Base-by-base conservation (phyloP, 1,284 basidiomycete species). In the Ustanciosporium gigantosporum region DNA sequence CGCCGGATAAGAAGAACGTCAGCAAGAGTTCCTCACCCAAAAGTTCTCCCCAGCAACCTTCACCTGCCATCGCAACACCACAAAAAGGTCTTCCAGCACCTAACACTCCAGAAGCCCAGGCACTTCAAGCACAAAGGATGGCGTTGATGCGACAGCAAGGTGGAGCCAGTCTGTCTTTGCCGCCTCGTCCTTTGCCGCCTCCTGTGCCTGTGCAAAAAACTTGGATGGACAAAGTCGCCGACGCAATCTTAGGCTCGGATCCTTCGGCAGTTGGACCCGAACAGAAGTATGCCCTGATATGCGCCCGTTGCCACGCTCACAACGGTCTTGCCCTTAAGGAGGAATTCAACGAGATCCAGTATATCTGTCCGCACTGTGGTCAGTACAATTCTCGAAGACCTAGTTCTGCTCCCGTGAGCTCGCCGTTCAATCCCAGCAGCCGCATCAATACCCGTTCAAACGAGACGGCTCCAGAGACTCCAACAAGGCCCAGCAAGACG, bases 241-340 rank as follows among this genome's bases (percentile, higher is more conserved):
- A 80, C 36, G 74, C 75, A 25, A 66, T 81, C 20, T 65, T 81
- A 14, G 80, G 80, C 25, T 74, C 75, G 13, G 73, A 78, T 25
- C 79, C 80, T 4, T 36, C 59, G 20, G 72, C 77, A 19, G 70
- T 77, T 2, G 66, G 61, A 14, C 76, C 77, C 15, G 74, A 78
- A 50, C 81, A 78, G 52, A 70, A 73, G 46, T 98, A 93, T 71
- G 95, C 94, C 1, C 83, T 98, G 46, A 95, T 99, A 32, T 99
- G 94, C 79, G 86, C 87, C 52, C 87, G 87, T 66, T 98, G 94
- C 77, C 94, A 91, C 74, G 81, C 86, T 14, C 94, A 98, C 79
- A 98, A 98, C 71, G 94, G 94, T 0, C 82, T 99, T 8, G 89
- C 94, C 4, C 88, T 88, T 56, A 89, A 91, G 77, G 87, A 85